Evolutionary conservation across 2,329 filamentous ascomycete species (phyloP).

Genomic region (Bipolaris zeicola): DNA sequence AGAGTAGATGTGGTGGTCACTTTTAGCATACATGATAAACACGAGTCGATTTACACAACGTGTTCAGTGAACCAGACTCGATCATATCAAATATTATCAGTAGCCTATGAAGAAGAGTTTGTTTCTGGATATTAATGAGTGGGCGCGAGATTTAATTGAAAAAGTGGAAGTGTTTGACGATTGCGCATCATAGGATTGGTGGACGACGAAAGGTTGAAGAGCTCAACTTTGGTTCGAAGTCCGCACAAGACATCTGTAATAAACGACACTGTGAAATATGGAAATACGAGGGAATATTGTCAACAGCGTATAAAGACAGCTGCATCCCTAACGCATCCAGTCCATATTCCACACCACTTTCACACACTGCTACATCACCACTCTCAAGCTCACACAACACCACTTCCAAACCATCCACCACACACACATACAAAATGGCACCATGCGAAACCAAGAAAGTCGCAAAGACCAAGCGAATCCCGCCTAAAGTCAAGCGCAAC

Average conservation of each 20-base stretch:
- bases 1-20: constrained; percentile 10
- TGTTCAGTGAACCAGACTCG: too few relatives aligned
- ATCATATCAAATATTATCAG: background rate
- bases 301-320: background rate
- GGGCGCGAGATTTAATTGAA: background rate
- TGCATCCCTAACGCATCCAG: too few relatives aligned
- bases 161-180: background rate
- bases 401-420: too few relatives aligned
- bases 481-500: too few relatives aligned
- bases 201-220: background rate
- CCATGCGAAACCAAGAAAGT: too few relatives aligned
- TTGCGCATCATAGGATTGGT: background rate
- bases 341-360: too few relatives aligned
- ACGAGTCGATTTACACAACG: background rate
- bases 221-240: background rate
- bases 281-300: background rate
- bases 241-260: background rate
- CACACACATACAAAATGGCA: too few relatives aligned
- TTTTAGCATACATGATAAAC: background rate
- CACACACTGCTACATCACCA: too few relatives aligned
- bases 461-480: background rate
- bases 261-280: background rate
- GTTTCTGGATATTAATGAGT: background rate
- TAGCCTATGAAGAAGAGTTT: background rate
- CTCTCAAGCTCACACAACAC: too few relatives aligned